A percentile compares a stretch with the other conserved stretches of the same genome.
These are phyloP conservation scores for Cladochytrium replicatum DNA, from an alignment of 192 early-diverging fungal species.

Conservation along the genomic window DNA sequence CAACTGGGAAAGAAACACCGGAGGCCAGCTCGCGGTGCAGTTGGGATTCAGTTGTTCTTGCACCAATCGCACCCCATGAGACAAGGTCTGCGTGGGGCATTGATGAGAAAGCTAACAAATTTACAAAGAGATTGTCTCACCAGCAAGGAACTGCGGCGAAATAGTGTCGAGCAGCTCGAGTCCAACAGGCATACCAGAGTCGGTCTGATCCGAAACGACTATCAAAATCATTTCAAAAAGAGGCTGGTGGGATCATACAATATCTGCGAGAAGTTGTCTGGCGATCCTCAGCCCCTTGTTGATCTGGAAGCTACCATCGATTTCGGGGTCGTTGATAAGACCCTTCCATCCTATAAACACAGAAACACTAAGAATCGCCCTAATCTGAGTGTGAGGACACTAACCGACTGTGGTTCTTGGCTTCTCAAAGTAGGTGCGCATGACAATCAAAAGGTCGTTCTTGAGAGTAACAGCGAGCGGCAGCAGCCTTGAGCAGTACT, in stretches of 20 bases:
- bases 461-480: constrained; percentile 49
- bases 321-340: constrained; percentile 57
- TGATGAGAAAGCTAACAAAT: too few relatives aligned
- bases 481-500: constrained; percentile 53
- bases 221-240: not conserved
- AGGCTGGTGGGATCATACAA: constrained; percentile 21
- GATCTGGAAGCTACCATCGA: constrained; percentile 74
- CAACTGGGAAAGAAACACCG: constrained; percentile 91
- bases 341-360: constrained; percentile 76
- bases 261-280: constrained; percentile 62
- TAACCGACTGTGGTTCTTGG: constrained; percentile 91
- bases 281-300: constrained; percentile 91
- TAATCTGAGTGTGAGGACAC: constrained; percentile 29
- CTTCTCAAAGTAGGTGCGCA: constrained; percentile 98
- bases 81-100: too few relatives aligned
- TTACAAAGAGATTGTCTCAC: too few relatives aligned
- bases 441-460: constrained; percentile 77
- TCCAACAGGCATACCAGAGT: constrained; percentile 74
- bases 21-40: constrained; percentile 90
- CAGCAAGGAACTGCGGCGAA: constrained; percentile 90
- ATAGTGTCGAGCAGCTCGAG: constrained; percentile 89
- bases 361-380: constrained; percentile 1
- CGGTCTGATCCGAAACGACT: constrained; percentile 30
- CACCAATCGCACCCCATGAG: constrained; percentile 96
- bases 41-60: constrained; percentile 92